Evolutionary conservation across 176 grass and related monocot genomes (phyloP), one percentile per base, ranked within the genome.

Genomic region (Leersia perrieri): DNA sequence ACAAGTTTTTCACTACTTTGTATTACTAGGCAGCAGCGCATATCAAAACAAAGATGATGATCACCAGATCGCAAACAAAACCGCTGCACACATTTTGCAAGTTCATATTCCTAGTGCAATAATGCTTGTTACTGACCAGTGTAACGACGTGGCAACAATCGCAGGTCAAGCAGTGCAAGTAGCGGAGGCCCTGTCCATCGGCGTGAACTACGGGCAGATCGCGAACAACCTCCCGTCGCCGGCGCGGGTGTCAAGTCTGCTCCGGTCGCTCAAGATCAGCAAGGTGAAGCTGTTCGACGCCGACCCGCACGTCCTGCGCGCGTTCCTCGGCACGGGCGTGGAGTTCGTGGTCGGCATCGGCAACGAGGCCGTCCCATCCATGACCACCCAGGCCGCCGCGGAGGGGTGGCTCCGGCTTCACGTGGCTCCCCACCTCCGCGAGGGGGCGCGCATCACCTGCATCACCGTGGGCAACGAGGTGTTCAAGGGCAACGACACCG

Each of bases 281-380:
- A 95, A 85, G 82, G 87, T 92, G 87, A 95, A 90, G 85, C 86
- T 95, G 11, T 95, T 86, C 55, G 93, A 95, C 81, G 78, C 90
- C 0, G 93, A 95, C 74, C 64, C 78, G 12, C 85, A 58, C n/a
- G 93, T 95, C 0, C 75, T 95, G 57, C 84, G 71, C 7, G 85
- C 93, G 0, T 95, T 95, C 76, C 80, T 87, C 3, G 86, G 86
- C 77, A 81, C 90, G 5, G 82, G 84, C 62, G 83, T 95, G 0
- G 90, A 95, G 90, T 92, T 94, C 84, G 78, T 95, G 27, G 79
- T 95, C 16, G 73, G 77, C 40, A 86, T 95, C 77, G 75, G 82
- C 22, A 95, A 95, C 80, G 93, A 85, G 67, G 70, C 82, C 60
- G 82, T 95, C 7, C 62, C 71, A 3, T 23, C 82, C 3, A 92